These are phyloP conservation scores for Monilinia vaccinii-corymbosi DNA, from an alignment of 2,329 filamentous ascomycete genomes.

Conservation along the genomic window DNA sequence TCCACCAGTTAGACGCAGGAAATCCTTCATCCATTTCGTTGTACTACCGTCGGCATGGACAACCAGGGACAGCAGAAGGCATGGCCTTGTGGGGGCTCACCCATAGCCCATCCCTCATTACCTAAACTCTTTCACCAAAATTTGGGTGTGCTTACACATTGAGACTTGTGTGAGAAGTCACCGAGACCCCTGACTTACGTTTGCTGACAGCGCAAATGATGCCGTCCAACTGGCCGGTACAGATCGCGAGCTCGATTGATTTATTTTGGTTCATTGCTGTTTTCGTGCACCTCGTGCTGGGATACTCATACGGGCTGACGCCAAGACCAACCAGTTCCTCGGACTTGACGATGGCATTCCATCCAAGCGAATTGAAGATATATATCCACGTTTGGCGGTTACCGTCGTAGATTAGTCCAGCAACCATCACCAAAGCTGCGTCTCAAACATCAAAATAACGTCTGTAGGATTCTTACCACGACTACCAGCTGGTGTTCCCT, in stretches of 20 bases:
- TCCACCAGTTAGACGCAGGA: slow-evolving; percentile 1
- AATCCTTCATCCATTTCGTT: background rate
- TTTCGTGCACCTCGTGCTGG: background rate
- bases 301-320: slow-evolving; percentile 17
- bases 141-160: slow-evolving; percentile 7
- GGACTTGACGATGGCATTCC: background rate
- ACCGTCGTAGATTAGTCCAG: background rate
- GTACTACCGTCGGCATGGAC: background rate
- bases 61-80: background rate
- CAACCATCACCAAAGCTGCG: background rate
- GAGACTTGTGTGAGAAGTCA: background rate
- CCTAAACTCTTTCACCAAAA: slow-evolving; percentile 15
- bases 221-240: slow-evolving; percentile 7
- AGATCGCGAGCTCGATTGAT: slow-evolving; percentile 1
- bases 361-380: background rate
- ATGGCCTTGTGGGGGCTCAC: background rate
- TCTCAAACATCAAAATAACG: slow-evolving; percentile 8
- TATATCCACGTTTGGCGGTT: background rate
- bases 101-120: slow-evolving; percentile 17
- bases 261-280: no score
- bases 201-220: slow-evolving; percentile 14
- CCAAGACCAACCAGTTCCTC: slow-evolving; percentile 5
- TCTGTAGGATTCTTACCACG: background rate
- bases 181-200: background rate
- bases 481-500: background rate